Conservation (phyloP, 2,329 filamentous ascomycete genomes). For the Bisporella sp. region DNA sequence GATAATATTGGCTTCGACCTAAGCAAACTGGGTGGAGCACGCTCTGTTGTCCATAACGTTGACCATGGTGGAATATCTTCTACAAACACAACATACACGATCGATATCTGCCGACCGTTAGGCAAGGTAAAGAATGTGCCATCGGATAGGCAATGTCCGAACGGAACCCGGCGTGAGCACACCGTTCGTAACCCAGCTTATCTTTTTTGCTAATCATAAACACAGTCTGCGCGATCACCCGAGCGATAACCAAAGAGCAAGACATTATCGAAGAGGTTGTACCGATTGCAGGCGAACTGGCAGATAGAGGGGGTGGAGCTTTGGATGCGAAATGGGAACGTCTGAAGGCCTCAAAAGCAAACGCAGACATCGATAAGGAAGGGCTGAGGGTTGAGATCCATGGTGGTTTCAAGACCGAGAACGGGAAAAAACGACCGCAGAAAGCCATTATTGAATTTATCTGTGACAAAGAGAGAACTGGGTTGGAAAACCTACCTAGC, state of each 20-base stretch:
- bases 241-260: slow-evolving; percentile 41
- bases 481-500: slow-evolving; percentile 64
- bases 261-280: slow-evolving; percentile 51
- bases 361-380: slow-evolving; percentile 59
- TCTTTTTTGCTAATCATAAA: not conserved
- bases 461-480: slow-evolving; percentile 67
- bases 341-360: slow-evolving; percentile 57
- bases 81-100: slow-evolving; percentile 72
- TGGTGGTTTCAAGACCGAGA: slow-evolving; percentile 50
- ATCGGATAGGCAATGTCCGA: slow-evolving; percentile 56
- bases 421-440: slow-evolving; percentile 51
- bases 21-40: slow-evolving; percentile 55
- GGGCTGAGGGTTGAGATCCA: slow-evolving; percentile 65
- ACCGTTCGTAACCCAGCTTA: no score
- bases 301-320: slow-evolving; percentile 45
- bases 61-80: slow-evolving; percentile 39
- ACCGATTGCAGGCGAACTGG: slow-evolving; percentile 68
- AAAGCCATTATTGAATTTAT: slow-evolving; percentile 79
- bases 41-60: slow-evolving; percentile 56
- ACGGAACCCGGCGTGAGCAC: slow-evolving; percentile 57
- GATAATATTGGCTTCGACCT: slow-evolving; percentile 59
- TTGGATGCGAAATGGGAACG: slow-evolving; percentile 61
- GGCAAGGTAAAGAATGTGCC: slow-evolving; percentile 50
- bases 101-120: slow-evolving; percentile 68
- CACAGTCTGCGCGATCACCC: slow-evolving; percentile 69